A percentile compares a stretch with the other conserved stretches of the same genome.
phyloP scores from a whole-genome alignment of 2,329 filamentous ascomycete species.

The Fusarium drepaniforme region DNA sequence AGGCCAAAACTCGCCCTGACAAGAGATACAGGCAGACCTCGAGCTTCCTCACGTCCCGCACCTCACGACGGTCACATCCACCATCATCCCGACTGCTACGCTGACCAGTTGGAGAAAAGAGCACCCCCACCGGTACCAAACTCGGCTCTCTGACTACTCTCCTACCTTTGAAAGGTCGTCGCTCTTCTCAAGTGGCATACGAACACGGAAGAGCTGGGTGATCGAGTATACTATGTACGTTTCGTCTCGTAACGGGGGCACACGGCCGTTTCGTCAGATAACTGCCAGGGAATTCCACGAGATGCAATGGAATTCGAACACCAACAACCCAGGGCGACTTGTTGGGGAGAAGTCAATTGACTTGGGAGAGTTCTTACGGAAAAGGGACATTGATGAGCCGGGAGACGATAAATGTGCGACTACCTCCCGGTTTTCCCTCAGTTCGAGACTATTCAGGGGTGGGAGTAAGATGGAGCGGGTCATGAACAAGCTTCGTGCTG shows the following conservation, averaged over 20 bases:
- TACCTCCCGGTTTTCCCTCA: constrained; percentile 3
- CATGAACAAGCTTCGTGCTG: constrained; percentile 15
- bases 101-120: constrained; percentile 53
- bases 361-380: constrained; percentile 17
- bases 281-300: constrained; percentile 56
- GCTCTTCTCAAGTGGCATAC: constrained; percentile 43
- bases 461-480: constrained; percentile 15
- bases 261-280: constrained; percentile 51
- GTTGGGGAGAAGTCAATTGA: constrained; percentile 49
- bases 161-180: constrained; percentile 24
- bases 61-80: constrained; percentile 58
- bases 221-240: constrained; percentile 59
- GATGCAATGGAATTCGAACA: constrained; percentile 54
- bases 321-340: constrained; percentile 46
- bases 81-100: constrained; percentile 54
- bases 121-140: constrained; percentile 54
- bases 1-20: constrained; percentile 11
- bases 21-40: constrained; percentile 51
- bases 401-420: not conserved
- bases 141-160: constrained; percentile 55
- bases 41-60: constrained; percentile 61
- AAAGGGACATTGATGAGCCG: not conserved
- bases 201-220: constrained; percentile 55
- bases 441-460: constrained; percentile 2
- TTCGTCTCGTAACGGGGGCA: constrained; percentile 53